A percentile compares a stretch with the other conserved stretches of the same genome.
Evolutionary conservation across 768 basidiomycete species (phyloP).

Genomic region (Tulasnella sp.): DNA sequence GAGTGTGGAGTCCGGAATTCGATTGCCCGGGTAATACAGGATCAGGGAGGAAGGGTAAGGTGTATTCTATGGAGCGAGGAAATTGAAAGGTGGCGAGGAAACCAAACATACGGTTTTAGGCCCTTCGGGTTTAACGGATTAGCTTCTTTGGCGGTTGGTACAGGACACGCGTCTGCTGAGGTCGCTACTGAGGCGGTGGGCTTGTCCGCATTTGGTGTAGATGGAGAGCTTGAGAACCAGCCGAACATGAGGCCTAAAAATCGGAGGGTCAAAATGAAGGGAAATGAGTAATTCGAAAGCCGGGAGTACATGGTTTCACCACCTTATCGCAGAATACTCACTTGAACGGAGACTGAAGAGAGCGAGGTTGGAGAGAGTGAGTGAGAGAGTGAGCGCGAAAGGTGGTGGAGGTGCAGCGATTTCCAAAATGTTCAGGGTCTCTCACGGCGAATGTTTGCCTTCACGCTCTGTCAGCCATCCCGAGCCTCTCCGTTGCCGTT

Average conservation of each 20-base stretch:
- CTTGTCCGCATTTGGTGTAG: conserved; percentile 10
- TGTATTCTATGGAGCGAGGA: background rate
- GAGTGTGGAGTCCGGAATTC: background rate
- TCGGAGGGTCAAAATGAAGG: background rate
- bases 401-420: conserved; percentile 11
- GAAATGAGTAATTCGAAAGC: background rate
- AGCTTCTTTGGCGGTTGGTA: conserved; percentile 37
- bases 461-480: conserved; percentile 4
- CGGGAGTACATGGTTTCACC: background rate
- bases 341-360: background rate
- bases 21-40: conserved; percentile 3
- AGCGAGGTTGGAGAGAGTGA: background rate
- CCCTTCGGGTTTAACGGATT: conserved; percentile 93
- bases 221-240: conserved; percentile 23
- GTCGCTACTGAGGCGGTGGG: background rate
- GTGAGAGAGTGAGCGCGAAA: background rate
- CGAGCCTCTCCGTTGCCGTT: background rate
- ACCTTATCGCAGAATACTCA: background rate
- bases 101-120: conserved; percentile 80
- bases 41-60: background rate
- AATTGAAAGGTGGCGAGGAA: background rate
- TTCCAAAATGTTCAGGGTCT: conserved; percentile 20
- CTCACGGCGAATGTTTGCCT: conserved; percentile 11
- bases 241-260: conserved; percentile 25
- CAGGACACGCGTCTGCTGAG: conserved; percentile 31